A percentile compares a stretch with the other conserved stretches of the same genome.
Conservation (phyloP, 2,329 filamentous ascomycete species). For the Aspergillus phoenicis region DNA sequence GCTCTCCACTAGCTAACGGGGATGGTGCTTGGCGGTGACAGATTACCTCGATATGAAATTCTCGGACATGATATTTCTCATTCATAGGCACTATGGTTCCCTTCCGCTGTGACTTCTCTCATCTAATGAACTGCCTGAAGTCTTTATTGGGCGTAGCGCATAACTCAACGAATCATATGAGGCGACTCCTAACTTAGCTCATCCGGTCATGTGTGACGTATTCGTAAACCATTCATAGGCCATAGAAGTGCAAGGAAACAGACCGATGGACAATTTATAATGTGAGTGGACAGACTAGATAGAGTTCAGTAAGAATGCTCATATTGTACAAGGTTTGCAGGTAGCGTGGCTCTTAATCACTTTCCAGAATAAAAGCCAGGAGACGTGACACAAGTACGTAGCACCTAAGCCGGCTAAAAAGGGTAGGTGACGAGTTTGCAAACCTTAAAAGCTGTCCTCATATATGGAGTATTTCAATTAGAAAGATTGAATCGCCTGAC, state of each 20-base stretch:
- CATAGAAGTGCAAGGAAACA: not conserved
- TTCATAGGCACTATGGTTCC: not conserved
- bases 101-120: not conserved
- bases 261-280: not conserved
- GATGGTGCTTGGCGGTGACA: not conserved
- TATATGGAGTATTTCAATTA: too few relatives aligned
- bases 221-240: not conserved
- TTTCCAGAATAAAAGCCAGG: too few relatives aligned
- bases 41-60: too few relatives aligned
- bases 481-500: not conserved
- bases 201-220: too few relatives aligned
- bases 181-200: too few relatives aligned
- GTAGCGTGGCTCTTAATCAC: not conserved
- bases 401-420: too few relatives aligned
- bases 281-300: not conserved
- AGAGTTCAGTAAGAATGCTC: not conserved
- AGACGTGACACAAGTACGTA: too few relatives aligned
- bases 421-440: too few relatives aligned
- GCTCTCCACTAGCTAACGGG: not conserved
- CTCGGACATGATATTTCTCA: not conserved
- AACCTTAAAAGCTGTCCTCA: too few relatives aligned
- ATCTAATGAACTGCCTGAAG: not conserved
- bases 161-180: not conserved
- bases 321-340: not conserved
- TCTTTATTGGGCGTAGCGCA: not conserved